Base-by-base conservation (phyloP, 2,329 filamentous ascomycete genomes). In the Cercospora sp. region DNA sequence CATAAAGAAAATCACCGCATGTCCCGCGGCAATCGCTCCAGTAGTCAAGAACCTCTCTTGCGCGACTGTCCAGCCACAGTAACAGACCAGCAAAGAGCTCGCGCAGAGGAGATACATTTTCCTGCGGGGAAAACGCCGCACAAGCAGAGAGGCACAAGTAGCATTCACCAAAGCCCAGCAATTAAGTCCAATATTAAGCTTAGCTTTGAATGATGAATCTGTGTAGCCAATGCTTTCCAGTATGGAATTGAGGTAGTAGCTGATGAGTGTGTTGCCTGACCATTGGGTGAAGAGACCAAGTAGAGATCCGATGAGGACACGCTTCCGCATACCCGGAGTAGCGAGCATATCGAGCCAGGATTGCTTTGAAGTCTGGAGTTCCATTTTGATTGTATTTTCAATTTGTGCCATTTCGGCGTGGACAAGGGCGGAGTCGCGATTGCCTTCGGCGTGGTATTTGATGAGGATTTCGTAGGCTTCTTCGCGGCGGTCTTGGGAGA, bases 341-440 rank as follows among this genome's bases (percentile, higher is more conserved):
- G 59, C 61, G 40, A 73, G 69, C 58, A 74, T 70, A n/a, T 65
- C 67, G 5, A 62, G 61, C 68, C 69, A 74, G 8, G 70, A 66
- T 68, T 84, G 85, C 3, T 85, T 83, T 24, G 61, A 58, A 69
- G 88, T 85, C 28, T 59, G 49, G 65, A 85, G 78, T 74, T 89
- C 87, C 0, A 86, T 72, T 45, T 82, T 81, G 74, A 89, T 85
- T 0, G 87, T 86, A 3, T 83, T 81, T 62, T 84, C 80, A 70
- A 90, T 90, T 74, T 90, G 86, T 10, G 84, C 84, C 77, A 84
- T 89, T 77, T 91, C 87, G 75, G 89, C 88, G 72, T 89, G 86
- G 7, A 91, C 89, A 1, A 87, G 86, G 3, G 85, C 77, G 73
- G 90, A 86, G 75, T 85, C 81, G 65, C 75, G 77, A 73, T 89